Evolutionary conservation across 2,329 filamentous ascomycete species (phyloP).

Genomic region (Drechslerella stenobrocha): DNA sequence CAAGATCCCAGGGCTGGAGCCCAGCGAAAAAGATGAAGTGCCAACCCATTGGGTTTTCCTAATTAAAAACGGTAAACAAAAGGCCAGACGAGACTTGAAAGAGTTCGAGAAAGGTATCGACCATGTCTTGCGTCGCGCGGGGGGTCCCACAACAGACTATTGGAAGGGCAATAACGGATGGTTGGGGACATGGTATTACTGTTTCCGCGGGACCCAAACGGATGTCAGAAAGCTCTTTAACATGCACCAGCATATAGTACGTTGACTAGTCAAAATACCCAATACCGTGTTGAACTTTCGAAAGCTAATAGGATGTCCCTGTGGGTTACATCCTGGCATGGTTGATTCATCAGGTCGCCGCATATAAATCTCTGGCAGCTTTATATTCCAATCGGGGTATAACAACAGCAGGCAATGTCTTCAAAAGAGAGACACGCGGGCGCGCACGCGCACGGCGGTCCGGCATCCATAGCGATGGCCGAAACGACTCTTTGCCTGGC

Average conservation of each 20-base stretch:
- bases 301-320: no score
- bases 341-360: conserved; percentile 4
- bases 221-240: background rate
- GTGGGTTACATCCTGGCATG: no score
- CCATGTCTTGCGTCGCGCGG: background rate
- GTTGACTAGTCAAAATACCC: no score
- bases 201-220: background rate
- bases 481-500: no score
- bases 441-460: no score
- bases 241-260: no score
- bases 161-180: background rate
- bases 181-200: background rate
- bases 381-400: background rate
- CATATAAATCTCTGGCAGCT: background rate
- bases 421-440: no score
- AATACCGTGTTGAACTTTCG: no score
- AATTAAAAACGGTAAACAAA: background rate
- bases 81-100: background rate
- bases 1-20: background rate
- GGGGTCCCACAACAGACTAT: background rate
- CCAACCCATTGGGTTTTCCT: background rate
- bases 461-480: no score
- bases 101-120: background rate
- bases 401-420: no score
- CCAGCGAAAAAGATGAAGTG: background rate